Percentiles rank a stretch among this genome's conserved stretches.
Conservation (phyloP, 345 rosid genomes). For the Gossypium herbaceum region DNA sequence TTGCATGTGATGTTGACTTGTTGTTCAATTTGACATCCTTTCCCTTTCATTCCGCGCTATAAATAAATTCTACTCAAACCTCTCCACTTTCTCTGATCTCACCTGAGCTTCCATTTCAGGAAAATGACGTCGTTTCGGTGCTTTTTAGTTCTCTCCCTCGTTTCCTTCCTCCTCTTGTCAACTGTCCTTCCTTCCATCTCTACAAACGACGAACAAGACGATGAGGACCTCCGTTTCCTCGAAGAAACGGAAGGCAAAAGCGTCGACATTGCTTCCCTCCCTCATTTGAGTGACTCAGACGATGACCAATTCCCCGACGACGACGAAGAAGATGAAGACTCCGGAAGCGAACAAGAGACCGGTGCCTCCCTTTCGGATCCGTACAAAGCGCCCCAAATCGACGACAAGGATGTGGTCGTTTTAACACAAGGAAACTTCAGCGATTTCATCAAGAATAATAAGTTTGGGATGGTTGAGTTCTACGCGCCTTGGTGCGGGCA, state of each 20-base stretch:
- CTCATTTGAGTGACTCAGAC: constrained; percentile 23
- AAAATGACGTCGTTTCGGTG: constrained; percentile 41
- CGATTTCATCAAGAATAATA: constrained; percentile 51
- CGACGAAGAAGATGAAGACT: constrained; percentile 44
- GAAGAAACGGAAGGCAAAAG: constrained; percentile 42
- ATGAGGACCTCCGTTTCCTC: constrained; percentile 79
- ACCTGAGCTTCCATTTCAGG: not conserved
- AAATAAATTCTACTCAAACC: constrained; percentile 23
- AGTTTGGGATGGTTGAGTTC: constrained; percentile 91
- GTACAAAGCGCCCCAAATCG: constrained; percentile 55
- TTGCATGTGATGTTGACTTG: not conserved
- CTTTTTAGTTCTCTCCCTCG: constrained; percentile 41
- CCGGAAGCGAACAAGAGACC: constrained; percentile 52
- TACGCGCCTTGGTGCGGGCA: constrained; percentile 99
- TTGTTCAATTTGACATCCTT: not conserved
- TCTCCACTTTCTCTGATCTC: constrained; percentile 18
- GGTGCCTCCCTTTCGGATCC: constrained; percentile 50
- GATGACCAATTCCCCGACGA: constrained; percentile 31
- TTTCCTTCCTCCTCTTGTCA: constrained; percentile 47
- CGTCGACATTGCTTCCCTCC: constrained; percentile 19
- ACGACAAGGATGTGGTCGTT: constrained; percentile 87
- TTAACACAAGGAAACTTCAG: constrained; percentile 75
- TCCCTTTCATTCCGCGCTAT: not conserved
- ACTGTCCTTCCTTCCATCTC: constrained; percentile 35
- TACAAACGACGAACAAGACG: constrained; percentile 28